These are phyloP conservation scores for Magnusiomyces magnusii DNA, from an alignment of 1,139 yeast species.

Conservation along the genomic window DNA sequence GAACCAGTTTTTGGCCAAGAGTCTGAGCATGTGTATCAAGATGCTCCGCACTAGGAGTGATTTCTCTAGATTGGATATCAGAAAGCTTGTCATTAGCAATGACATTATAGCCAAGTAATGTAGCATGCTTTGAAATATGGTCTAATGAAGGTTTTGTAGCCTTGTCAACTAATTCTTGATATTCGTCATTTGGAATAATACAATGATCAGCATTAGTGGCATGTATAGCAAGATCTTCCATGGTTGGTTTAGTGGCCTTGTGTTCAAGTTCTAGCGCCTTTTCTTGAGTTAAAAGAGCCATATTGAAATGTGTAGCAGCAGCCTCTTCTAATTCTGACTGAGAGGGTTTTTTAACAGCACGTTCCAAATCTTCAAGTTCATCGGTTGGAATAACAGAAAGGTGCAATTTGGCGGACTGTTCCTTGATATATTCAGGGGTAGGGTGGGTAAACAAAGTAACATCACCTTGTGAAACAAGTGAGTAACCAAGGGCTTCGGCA, in stretches of 20 bases:
- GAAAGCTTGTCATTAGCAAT: slow-evolving; percentile 7
- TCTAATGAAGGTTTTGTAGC: slow-evolving; percentile 10
- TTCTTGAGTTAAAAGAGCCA: not conserved
- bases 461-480: slow-evolving; percentile 20
- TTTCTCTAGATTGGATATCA: slow-evolving; percentile 5
- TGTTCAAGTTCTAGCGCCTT: slow-evolving; percentile 6
- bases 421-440: slow-evolving; percentile 6
- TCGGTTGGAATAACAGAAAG: slow-evolving; percentile 24
- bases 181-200: slow-evolving; percentile 23
- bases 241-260: slow-evolving; percentile 35
- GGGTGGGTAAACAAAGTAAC: slow-evolving; percentile 6
- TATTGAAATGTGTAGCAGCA: not conserved
- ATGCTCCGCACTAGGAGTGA: slow-evolving; percentile 10
- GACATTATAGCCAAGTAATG: slow-evolving; percentile 10
- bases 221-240: slow-evolving; percentile 21
- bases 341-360: slow-evolving; percentile 13
- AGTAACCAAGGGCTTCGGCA: slow-evolving; percentile 19
- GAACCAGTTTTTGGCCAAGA: slow-evolving; percentile 33
- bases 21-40: slow-evolving; percentile 29
- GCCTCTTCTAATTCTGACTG: slow-evolving; percentile 9
- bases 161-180: slow-evolving; percentile 17
- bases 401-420: slow-evolving; percentile 19
- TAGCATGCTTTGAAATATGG: slow-evolving; percentile 9
- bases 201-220: slow-evolving; percentile 28
- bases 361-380: slow-evolving; percentile 19